These are phyloP conservation scores for Pythium oligandrum DNA, from an alignment of 352 stramenopile genomes.

Conservation along the genomic window DNA sequence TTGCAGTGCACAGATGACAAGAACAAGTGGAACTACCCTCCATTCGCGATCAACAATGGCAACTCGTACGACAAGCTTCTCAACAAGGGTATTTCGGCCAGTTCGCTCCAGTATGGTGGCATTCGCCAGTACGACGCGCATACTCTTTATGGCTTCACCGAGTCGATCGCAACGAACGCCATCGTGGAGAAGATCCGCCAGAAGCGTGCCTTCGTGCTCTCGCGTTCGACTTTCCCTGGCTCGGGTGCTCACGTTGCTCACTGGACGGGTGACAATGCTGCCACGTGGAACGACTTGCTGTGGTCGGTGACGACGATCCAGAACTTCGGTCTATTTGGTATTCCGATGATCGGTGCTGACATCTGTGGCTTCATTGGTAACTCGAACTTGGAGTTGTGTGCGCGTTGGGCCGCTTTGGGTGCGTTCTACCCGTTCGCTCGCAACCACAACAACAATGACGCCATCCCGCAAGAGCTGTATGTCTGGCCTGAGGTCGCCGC, in stretches of 20 bases:
- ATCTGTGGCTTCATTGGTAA: conserved; percentile 62
- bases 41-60: conserved; percentile 58
- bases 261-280: conserved; percentile 77
- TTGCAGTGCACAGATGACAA: conserved; percentile 30
- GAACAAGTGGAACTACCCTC: conserved; percentile 51
- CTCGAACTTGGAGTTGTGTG: conserved; percentile 68
- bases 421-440: conserved; percentile 78
- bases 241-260: conserved; percentile 56
- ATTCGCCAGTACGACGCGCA: conserved; percentile 75
- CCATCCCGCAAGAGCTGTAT: conserved; percentile 58
- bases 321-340: conserved; percentile 70
- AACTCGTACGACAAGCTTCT: conserved; percentile 29
- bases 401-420: conserved; percentile 69
- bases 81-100: conserved; percentile 65
- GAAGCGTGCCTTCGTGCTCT: conserved; percentile 72
- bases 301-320: conserved; percentile 64
- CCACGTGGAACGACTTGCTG: conserved; percentile 74
- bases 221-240: conserved; percentile 63
- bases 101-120: conserved; percentile 40
- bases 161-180: conserved; percentile 57
- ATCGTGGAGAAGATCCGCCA: conserved; percentile 41
- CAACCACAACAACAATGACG: conserved; percentile 73
- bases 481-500: conserved; percentile 44
- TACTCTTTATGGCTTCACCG: conserved; percentile 76
- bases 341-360: conserved; percentile 80